Base-by-base conservation (phyloP, 176 grass and related monocot genomes). In the Juncus inflexus region DNA sequence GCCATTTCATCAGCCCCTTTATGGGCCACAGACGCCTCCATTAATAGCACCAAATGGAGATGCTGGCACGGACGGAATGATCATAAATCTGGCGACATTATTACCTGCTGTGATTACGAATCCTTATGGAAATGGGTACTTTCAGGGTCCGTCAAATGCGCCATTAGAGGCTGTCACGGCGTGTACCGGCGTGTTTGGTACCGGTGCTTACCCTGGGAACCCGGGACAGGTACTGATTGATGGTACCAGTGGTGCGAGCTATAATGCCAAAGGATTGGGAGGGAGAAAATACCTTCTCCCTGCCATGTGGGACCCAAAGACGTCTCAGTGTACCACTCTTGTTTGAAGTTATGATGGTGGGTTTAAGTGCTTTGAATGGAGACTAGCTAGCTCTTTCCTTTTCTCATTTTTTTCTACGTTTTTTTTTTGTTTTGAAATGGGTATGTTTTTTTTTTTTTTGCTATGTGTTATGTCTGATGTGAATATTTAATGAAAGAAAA, bases 301-400 rank as follows among this genome's bases (percentile, higher is more conserved):
- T 50, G 87, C 83, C 66, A 91, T 91, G 83, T 91, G 89, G 89
- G 80, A 91, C 78, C 88, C 89, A 19, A 70, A 9, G 14, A 87
- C 80, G 12, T 69, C 84, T 28, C 80, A 77, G 13, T 91, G 84
- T 74, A 81, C 80, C 5, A 76, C 89, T 0, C 77, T 86, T 7
- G 84, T 87, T 55, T 90, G 80, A 81, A 40, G 3, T 7, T 5
- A 40, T 7, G 2, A 54, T 9, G 55, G 12, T 52, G 51, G 51
- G 51, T 7, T 69, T 41, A 35, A 9, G 59, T 76, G 60, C 60
- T 49, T n/a, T 8, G 66, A 70, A 76, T 76, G 68, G 58, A 71
- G 68, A 71, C 68, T 58, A 67, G 14, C 49, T 16, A 40, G 58
- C 42, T 37, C 38, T 37, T 69, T 52, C 38, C 56, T 15, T 64